Percentiles rank a stretch among this genome's conserved stretches.
These are phyloP conservation scores for Cicer bijugum DNA, from an alignment of 306 rosid genomes.

Conservation along the genomic window DNA sequence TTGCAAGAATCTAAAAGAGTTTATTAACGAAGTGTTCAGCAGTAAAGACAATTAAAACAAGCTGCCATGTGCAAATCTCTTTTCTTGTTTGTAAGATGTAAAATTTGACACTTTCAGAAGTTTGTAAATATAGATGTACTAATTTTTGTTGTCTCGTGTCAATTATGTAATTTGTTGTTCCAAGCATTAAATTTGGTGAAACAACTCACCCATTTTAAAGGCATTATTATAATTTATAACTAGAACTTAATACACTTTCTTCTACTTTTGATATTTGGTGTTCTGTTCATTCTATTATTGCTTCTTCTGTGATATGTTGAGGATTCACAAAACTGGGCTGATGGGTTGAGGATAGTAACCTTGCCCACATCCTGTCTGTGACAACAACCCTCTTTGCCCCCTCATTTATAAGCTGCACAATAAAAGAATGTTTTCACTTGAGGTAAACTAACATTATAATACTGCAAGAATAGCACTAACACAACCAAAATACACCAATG, in stretches of 20 bases:
- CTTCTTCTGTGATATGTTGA: constrained; percentile 33
- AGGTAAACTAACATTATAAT: neutral
- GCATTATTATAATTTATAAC: constrained; percentile 28
- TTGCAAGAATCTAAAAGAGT: constrained; percentile 84
- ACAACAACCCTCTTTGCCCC: constrained; percentile 62
- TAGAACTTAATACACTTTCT: neutral
- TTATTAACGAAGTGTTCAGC: constrained; percentile 64
- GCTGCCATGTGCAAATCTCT: constrained; percentile 33
- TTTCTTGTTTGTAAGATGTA: constrained; percentile 14
- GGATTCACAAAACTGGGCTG: constrained; percentile 70
- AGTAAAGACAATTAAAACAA: constrained; percentile 37
- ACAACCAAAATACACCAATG: neutral
- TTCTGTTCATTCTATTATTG: constrained; percentile 13
- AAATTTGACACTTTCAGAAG: constrained; percentile 4
- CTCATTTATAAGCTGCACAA: constrained; percentile 60
- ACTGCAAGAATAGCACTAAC: neutral
- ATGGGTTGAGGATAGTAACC: constrained; percentile 66
- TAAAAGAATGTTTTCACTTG: constrained; percentile 17
- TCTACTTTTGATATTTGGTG: neutral
- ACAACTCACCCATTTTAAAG: constrained; percentile 4
- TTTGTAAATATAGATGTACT: constrained; percentile 30
- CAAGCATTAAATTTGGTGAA: constrained; percentile 30
- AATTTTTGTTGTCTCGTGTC: constrained; percentile 4
- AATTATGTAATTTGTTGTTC: constrained; percentile 5
- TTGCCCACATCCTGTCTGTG: constrained; percentile 83